Evolutionary conservation across 1,139 yeast genomes (phyloP), one percentile per base, ranked within the genome.

Genomic region (Kurtzmaniella quercitrusa): DNA sequence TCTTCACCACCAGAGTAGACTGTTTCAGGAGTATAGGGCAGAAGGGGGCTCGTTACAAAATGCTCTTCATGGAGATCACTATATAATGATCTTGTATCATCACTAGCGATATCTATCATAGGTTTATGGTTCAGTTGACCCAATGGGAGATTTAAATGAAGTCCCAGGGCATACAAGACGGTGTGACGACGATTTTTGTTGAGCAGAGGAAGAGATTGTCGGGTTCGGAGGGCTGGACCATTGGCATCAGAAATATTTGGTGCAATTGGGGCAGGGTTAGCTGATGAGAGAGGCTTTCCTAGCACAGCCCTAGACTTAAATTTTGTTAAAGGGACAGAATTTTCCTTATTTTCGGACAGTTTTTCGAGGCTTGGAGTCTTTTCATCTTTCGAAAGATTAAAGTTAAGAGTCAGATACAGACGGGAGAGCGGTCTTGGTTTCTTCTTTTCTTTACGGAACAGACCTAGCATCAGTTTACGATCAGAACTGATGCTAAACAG

Each of bases 221-320:
- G 19, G n/a, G 38, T 36, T 19, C 38, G 18, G 19, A 36, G 38
- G 23, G 25, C 16, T 10, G 38, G 38, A n/a, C 25, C 14, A 36
- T 10, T 36, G 27, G 27, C 23, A 12, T 15, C 19, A 11, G 38
- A 9, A 12, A 6, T 19, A 34, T 15, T 34, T 11, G 37, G 14
- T 3, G 37, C n/a, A 7, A 19, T 34, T 9, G 23, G 25, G 8
- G 36, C n/a, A 15, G 36, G 6, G 36, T 15, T 33, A n/a, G 11
- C 17, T 4, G 18, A 11, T 4, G 18, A 11, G 15, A 10, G 19
- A 14, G 36, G 36, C 17, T 33, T 33, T 5, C 36, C 18, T 33
- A 15, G 3, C 15, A 33, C n/a, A 12, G 34, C 17, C 12, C 15
- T 8, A 11, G 17, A 12, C 12, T 17, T 33, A 9, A 27, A 27